Conservation (phyloP, 2,329 filamentous ascomycete species). For the Penicillium sp. region DNA sequence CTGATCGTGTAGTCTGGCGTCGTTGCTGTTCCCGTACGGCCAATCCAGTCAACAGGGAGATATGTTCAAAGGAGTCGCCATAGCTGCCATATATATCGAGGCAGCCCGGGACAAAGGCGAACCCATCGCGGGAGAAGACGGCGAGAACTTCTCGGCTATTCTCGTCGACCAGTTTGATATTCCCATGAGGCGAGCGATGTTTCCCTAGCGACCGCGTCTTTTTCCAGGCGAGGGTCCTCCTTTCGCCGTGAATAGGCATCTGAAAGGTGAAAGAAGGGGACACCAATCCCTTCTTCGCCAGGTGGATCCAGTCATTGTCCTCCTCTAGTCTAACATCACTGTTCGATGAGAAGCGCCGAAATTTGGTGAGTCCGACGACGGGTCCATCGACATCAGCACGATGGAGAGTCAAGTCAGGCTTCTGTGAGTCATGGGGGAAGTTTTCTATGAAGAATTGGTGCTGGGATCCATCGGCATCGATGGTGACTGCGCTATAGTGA, state of each 20-base stretch:
- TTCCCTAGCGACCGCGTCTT: neutral
- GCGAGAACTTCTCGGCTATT: neutral
- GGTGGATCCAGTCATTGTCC: neutral
- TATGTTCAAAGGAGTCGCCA: neutral
- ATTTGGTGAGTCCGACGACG: neutral
- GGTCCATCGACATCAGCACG: neutral
- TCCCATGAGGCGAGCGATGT: neutral
- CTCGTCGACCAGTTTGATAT: constrained; percentile 4
- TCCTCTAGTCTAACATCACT: neutral
- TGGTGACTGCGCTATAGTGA: neutral
- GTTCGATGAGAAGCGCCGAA: constrained; percentile 1
- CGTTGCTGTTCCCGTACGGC: constrained; percentile 1
- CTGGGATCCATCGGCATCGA: neutral
- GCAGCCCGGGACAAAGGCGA: neutral
- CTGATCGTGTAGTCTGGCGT: constrained; percentile 2
- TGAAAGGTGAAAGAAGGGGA: neutral
- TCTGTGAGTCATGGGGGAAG: neutral
- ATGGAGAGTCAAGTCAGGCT: neutral
- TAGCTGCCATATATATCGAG: neutral
- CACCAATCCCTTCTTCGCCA: neutral
- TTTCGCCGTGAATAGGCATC: neutral
- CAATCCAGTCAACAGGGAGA: neutral
- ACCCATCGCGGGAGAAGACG: neutral
- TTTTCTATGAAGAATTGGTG: neutral
- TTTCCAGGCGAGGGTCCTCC: neutral